A percentile compares a stretch with the other conserved stretches of the same genome.
phyloP scores from a whole-genome alignment of 2,329 filamentous ascomycete genomes.

The Trichoderma breve region DNA sequence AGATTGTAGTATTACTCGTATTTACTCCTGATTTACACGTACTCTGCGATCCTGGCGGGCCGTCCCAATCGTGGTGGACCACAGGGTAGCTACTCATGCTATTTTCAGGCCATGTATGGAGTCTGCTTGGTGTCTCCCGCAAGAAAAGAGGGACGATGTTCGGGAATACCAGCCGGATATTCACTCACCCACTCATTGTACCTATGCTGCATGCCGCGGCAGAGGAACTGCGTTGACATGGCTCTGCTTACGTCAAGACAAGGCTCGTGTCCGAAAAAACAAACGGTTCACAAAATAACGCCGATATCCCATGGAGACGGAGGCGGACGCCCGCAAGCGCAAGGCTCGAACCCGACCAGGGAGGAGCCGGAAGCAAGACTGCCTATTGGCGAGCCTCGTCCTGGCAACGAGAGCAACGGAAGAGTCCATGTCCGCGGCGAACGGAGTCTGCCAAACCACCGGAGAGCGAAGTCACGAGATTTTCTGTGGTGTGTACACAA shows the following conservation, averaged over 20 bases:
- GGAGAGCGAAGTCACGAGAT: constrained; percentile 10
- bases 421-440: neutral
- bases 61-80: neutral
- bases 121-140: neutral
- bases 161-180: neutral
- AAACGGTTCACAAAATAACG: neutral
- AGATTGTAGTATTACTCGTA: neutral
- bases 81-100: neutral
- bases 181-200: neutral
- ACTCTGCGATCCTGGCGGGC: neutral
- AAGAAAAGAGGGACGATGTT: neutral
- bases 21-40: neutral
- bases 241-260: neutral
- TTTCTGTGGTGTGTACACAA: neutral
- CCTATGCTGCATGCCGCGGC: neutral
- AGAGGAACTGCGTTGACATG: neutral
- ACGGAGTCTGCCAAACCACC: constrained; percentile 1
- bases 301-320: neutral
- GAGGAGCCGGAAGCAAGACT: neutral
- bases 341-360: neutral
- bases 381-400: constrained; percentile 3
- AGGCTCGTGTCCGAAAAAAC: neutral
- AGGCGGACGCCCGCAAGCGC: neutral
- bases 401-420: neutral
- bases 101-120: neutral